A percentile compares a stretch with the other conserved stretches of the same genome.
These are phyloP conservation scores for Myriosclerotinia scirpicola DNA, from an alignment of 2,329 filamentous ascomycete species.

Conservation along the genomic window DNA sequence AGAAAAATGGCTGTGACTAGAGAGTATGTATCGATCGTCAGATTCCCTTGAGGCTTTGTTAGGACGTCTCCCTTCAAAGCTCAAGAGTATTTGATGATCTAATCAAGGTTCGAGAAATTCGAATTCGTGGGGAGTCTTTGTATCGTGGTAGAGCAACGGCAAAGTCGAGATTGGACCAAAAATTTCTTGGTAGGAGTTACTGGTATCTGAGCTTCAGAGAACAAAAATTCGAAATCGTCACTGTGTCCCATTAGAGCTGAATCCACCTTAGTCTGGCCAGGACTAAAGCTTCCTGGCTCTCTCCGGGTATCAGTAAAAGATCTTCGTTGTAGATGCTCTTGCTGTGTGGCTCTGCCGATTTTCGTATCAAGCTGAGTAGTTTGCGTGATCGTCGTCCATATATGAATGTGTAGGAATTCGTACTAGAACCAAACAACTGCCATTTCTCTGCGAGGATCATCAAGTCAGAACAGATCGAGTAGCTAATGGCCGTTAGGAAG, in stretches of 20 bases:
- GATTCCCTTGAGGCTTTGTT: neutral
- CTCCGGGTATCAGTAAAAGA: neutral
- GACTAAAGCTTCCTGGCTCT: neutral
- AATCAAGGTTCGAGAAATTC: neutral
- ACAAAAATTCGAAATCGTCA: neutral
- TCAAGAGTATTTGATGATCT: neutral
- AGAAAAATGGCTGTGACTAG: neutral
- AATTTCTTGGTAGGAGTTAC: neutral
- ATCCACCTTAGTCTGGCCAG: conserved; percentile 1
- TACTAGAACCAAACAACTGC: neutral
- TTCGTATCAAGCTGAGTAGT: neutral
- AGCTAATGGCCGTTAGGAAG: neutral
- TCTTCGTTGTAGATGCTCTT: neutral
- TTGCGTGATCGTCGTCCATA: too few species aligned
- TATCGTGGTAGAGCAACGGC: neutral
- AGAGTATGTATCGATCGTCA: neutral
- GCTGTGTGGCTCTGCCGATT: neutral
- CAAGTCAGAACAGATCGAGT: neutral
- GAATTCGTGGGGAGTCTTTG: neutral
- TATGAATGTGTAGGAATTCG: too few species aligned
- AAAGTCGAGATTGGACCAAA: neutral
- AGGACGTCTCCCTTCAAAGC: neutral
- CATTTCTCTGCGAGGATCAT: neutral
- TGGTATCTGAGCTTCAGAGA: neutral
- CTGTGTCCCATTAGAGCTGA: neutral